Evolutionary conservation across 768 basidiomycete genomes (phyloP).

Genomic region (Amyloporia xantha): DNA sequence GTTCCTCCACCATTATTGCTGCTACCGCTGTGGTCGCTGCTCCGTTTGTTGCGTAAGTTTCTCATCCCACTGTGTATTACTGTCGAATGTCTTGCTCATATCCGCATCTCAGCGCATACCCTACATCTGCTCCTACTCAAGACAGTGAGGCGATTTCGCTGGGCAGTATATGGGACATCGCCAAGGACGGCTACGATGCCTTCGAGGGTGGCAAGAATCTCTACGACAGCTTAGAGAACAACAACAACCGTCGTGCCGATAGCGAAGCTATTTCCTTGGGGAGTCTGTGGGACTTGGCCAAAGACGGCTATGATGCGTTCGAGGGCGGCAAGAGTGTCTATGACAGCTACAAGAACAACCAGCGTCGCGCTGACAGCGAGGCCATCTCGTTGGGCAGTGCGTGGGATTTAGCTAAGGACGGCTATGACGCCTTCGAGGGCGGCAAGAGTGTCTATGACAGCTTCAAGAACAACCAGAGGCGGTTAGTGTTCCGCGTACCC

Average conservation of each 20-base stretch:
- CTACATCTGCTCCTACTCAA: not conserved
- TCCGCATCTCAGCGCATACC: not conserved
- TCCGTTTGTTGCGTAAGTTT: not conserved
- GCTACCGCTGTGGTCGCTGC: not conserved
- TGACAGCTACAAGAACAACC: not conserved
- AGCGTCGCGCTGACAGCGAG: not conserved
- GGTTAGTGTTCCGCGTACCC: not conserved
- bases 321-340: too few species aligned
- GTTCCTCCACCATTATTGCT: not conserved
- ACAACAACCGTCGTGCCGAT: not conserved
- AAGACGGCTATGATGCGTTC: too few species aligned
- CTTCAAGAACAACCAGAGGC: not conserved
- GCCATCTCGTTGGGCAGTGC: too few species aligned
- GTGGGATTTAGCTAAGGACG: too few species aligned
- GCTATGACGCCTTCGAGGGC: too few species aligned
- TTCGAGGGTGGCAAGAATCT: too few species aligned
- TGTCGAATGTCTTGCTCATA: not conserved
- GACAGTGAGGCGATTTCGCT: not conserved
- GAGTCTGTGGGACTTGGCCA: too few species aligned
- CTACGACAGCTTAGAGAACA: not conserved
- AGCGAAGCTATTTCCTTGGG: too few species aligned
- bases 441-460: too few species aligned
- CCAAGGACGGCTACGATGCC: too few species aligned
- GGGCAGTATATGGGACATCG: not conserved
- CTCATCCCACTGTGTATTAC: not conserved